phyloP scores from a whole-genome alignment of 2,329 filamentous ascomycete species.

The Ascochyta viciae-villosae region DNA sequence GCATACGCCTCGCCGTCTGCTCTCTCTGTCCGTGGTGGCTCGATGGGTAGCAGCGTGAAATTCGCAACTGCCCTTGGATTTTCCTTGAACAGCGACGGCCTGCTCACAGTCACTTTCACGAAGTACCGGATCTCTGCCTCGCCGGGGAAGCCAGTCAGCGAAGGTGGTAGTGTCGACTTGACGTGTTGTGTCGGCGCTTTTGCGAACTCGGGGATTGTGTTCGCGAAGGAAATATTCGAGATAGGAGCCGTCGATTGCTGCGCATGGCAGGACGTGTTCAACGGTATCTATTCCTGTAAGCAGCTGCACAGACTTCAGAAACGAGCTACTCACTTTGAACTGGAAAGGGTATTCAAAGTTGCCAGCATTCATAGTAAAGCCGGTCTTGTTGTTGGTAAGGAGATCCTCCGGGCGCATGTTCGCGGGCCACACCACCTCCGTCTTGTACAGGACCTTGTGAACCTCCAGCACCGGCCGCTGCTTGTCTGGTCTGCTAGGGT shows the following conservation, averaged over 20 bases:
- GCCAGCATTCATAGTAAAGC: slow-evolving; percentile 70
- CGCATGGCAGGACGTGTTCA: slow-evolving; percentile 73
- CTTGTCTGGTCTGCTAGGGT: slow-evolving; percentile 51
- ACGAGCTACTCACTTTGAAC: slow-evolving; percentile 69
- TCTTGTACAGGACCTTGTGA: slow-evolving; percentile 74
- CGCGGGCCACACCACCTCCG: slow-evolving; percentile 75
- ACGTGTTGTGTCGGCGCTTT: slow-evolving; percentile 68
- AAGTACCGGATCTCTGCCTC: slow-evolving; percentile 93
- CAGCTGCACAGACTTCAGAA: neutral
- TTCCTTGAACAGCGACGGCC: slow-evolving; percentile 88
- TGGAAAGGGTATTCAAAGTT: slow-evolving; percentile 78
- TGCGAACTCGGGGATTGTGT: slow-evolving; percentile 54
- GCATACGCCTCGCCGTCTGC: slow-evolving; percentile 84
- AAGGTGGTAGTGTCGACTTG: slow-evolving; percentile 86
- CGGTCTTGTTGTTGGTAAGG: slow-evolving; percentile 47
- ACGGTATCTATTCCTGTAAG: slow-evolving; percentile 52
- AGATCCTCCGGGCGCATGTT: slow-evolving; percentile 51
- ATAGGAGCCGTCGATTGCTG: slow-evolving; percentile 45
- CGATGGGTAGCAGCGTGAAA: slow-evolving; percentile 91
- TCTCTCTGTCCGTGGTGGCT: slow-evolving; percentile 75
- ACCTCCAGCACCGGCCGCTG: slow-evolving; percentile 58
- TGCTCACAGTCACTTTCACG: slow-evolving; percentile 90
- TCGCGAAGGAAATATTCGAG: slow-evolving; percentile 53
- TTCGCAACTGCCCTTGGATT: slow-evolving; percentile 70
- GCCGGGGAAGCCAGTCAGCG: slow-evolving; percentile 82